phyloP scores from a whole-genome alignment of 306 rosid genomes.

The Dicorynia guianensis region DNA sequence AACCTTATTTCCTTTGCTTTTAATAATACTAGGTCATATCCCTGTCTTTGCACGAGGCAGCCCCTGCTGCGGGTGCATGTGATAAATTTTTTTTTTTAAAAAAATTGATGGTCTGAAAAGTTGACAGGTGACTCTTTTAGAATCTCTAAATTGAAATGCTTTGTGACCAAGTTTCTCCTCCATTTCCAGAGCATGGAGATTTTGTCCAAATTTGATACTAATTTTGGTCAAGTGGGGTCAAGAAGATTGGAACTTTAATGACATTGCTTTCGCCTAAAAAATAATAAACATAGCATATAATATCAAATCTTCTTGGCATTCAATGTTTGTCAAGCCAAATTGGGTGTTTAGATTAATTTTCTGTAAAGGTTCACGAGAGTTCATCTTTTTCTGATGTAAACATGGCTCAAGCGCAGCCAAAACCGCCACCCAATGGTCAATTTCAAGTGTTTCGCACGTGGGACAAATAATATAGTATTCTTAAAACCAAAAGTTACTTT shows the following conservation, averaged over 20 bases:
- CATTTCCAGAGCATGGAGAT: not conserved
- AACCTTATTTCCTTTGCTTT: not conserved
- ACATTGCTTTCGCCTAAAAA: not conserved
- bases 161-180: not conserved
- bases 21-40: too few species aligned
- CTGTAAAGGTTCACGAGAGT: not conserved
- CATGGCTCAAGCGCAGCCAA: not conserved
- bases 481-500: not conserved
- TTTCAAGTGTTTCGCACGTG: constrained; percentile 34
- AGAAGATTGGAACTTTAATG: not conserved
- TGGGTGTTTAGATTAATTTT: not conserved
- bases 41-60: too few species aligned
- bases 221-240: constrained; percentile 5
- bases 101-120: too few species aligned
- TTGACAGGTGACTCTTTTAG: too few species aligned
- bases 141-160: not conserved
- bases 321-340: constrained; percentile 6
- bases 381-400: constrained; percentile 16
- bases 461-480: constrained; percentile 7
- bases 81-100: too few species aligned
- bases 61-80: too few species aligned
- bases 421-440: not conserved
- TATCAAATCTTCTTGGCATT: not conserved
- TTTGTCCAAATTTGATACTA: not conserved
- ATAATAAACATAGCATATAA: not conserved